These are phyloP conservation scores for Tinospora cordifolia DNA, from an alignment of 164 flowering plant genomes.

Conservation along the genomic window DNA sequence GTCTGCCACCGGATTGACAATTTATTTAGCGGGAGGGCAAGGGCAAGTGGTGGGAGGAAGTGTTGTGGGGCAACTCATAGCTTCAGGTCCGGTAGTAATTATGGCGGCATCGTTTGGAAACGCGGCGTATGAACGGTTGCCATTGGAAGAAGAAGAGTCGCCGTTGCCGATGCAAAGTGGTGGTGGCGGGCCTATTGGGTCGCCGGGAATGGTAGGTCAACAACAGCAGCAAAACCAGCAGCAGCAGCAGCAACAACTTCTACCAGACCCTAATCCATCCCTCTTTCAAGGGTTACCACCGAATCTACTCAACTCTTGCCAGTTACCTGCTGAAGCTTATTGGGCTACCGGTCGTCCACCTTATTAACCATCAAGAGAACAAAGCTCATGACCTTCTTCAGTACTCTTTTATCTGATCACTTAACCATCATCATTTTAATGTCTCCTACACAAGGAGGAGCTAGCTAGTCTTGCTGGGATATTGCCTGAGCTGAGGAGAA, in stretches of 20 bases:
- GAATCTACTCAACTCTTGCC: slow-evolving; percentile 51
- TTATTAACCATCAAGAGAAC: slow-evolving; percentile 22
- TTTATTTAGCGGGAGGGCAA: slow-evolving; percentile 80
- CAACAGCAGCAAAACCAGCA: slow-evolving; percentile 21
- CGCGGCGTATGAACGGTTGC: slow-evolving; percentile 86
- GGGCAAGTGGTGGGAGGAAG: slow-evolving; percentile 89
- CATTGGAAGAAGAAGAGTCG: slow-evolving; percentile 60
- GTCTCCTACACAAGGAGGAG: too few relatives aligned
- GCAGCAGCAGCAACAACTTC: slow-evolving; percentile 38
- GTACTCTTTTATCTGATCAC: too few relatives aligned
- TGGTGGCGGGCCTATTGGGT: slow-evolving; percentile 32
- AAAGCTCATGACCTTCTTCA: not conserved
- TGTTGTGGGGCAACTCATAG: slow-evolving; percentile 65
- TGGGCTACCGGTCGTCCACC: slow-evolving; percentile 62
- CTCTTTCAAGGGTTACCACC: slow-evolving; percentile 55
- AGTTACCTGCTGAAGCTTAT: slow-evolving; percentile 56
- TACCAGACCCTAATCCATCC: slow-evolving; percentile 38
- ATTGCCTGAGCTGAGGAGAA: not conserved
- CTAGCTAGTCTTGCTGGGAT: too few relatives aligned
- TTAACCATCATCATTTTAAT: too few relatives aligned
- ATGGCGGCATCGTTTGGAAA: slow-evolving; percentile 93
- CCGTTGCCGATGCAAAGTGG: slow-evolving; percentile 24
- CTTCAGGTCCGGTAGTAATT: slow-evolving; percentile 79
- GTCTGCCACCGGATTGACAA: slow-evolving; percentile 66
- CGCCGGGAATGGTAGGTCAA: slow-evolving; percentile 33